Evolutionary conservation across 768 basidiomycete species (phyloP).

Genomic region (Mycena sanguinolenta): DNA sequence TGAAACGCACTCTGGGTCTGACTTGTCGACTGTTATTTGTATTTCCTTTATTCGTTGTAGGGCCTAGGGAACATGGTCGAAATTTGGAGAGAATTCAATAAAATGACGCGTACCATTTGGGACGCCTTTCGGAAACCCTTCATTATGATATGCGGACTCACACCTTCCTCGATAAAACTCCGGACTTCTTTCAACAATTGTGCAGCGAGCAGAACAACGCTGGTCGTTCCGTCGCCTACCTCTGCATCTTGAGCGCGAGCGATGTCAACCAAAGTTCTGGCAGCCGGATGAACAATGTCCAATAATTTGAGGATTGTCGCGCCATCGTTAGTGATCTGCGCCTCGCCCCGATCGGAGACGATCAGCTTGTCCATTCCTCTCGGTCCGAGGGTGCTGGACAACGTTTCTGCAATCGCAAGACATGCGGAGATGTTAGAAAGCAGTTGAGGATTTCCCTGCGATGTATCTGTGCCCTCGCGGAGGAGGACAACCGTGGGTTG

Average conservation of each 20-base stretch:
- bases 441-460: slow-evolving; percentile 92
- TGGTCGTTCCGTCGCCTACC: slow-evolving; percentile 98
- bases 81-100: slow-evolving; percentile 9
- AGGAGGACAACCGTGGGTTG: slow-evolving; percentile 98
- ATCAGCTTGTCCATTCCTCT: slow-evolving; percentile 99
- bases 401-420: slow-evolving; percentile 91
- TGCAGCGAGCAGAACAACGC: slow-evolving; percentile 93
- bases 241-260: slow-evolving; percentile 98
- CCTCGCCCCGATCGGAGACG: slow-evolving; percentile 92
- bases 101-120: slow-evolving; percentile 73
- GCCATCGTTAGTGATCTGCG: slow-evolving; percentile 99
- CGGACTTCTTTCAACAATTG: slow-evolving; percentile 95
- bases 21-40: slow-evolving; percentile 91
- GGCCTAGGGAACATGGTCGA: slow-evolving; percentile 64
- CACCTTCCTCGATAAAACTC: slow-evolving; percentile 94
- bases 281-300: slow-evolving; percentile 98
- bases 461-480: slow-evolving; percentile 95
- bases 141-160: slow-evolving; percentile 97
- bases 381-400: slow-evolving; percentile 96
- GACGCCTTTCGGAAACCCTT: slow-evolving; percentile 93
- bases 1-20: slow-evolving; percentile 83
- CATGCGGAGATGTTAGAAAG: slow-evolving; percentile 98
- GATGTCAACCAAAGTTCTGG: slow-evolving; percentile 97
- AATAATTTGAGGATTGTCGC: slow-evolving; percentile 98
- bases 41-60: slow-evolving; percentile 89